Conservation (phyloP, 352 stramenopile species). For the Labyrinthula sp. region DNA sequence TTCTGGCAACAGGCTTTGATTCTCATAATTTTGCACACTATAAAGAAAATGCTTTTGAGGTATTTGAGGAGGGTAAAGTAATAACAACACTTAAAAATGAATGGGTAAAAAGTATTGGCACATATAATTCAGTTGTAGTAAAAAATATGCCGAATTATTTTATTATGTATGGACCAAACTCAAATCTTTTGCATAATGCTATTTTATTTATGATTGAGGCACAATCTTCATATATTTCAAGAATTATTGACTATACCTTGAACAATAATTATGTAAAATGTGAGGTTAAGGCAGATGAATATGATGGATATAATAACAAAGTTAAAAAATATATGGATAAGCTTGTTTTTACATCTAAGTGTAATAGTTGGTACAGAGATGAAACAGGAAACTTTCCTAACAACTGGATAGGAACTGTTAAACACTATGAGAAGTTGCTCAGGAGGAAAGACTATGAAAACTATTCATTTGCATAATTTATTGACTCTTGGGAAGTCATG, state of each 20-base stretch:
- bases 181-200: conserved; percentile 20
- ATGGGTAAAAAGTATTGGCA: conserved; percentile 4
- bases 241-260: conserved; percentile 12
- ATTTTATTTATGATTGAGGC: conserved; percentile 25
- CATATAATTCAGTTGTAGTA: conserved; percentile 6
- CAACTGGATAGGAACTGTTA: too few relatives aligned
- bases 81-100: neutral
- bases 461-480: too few relatives aligned
- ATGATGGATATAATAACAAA: conserved; percentile 11
- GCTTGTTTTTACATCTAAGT: conserved; percentile 16
- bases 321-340: conserved; percentile 22
- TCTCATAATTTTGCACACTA: conserved; percentile 22
- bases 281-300: conserved; percentile 12
- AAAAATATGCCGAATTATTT: conserved; percentile 11
- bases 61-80: neutral
- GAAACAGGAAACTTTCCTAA: conserved; percentile 23
- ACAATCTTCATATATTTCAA: conserved; percentile 7
- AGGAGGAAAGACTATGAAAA: too few relatives aligned
- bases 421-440: too few relatives aligned
- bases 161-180: conserved; percentile 20
- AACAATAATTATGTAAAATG: conserved; percentile 7
- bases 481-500: too few relatives aligned
- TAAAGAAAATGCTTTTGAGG: neutral
- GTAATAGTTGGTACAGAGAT: conserved; percentile 17
- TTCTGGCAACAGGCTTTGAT: conserved; percentile 26